phyloP scores from a whole-genome alignment of 2,329 filamentous ascomycete genomes.

The Calonectria fujianensis region DNA sequence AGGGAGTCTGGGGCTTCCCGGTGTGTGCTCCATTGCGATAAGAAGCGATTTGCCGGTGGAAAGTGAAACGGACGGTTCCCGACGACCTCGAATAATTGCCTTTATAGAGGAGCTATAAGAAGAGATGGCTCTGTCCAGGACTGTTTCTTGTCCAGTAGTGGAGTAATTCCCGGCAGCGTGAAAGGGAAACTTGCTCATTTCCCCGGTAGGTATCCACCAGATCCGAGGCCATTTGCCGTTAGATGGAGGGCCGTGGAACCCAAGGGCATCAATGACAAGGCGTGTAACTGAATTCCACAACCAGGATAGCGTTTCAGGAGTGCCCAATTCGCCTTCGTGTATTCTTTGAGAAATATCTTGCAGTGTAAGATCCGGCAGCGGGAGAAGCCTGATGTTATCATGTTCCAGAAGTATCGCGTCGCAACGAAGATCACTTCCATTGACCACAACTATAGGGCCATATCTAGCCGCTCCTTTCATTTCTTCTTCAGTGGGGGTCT shows the following conservation, averaged over 20 bases:
- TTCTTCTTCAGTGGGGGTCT: too few species aligned
- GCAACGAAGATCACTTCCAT: too few species aligned
- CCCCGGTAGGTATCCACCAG: slow-evolving; percentile 27
- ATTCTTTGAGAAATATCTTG: background rate
- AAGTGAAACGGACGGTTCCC: background rate
- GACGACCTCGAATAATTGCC: background rate
- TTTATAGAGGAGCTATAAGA: slow-evolving; percentile 24
- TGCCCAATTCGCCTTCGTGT: background rate
- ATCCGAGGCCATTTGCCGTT: slow-evolving; percentile 10
- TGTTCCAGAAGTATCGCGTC: too few species aligned
- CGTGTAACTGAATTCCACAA: background rate
- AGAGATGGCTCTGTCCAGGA: background rate
- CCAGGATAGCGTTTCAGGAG: background rate
- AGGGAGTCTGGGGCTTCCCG: background rate
- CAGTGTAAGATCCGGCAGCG: background rate
- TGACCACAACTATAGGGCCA: too few species aligned
- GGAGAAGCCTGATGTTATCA: too few species aligned
- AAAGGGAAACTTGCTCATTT: slow-evolving; percentile 1
- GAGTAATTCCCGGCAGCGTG: slow-evolving; percentile 9
- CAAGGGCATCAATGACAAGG: background rate
- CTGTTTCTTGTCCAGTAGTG: background rate
- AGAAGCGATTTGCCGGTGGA: background rate
- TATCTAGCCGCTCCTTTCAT: too few species aligned
- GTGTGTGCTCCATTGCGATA: background rate
- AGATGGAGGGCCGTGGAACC: background rate